Percentiles rank a stretch among this genome's conserved stretches.
Conservation (phyloP, 2,329 filamentous ascomycete genomes). For the Trichoderma sp. region DNA sequence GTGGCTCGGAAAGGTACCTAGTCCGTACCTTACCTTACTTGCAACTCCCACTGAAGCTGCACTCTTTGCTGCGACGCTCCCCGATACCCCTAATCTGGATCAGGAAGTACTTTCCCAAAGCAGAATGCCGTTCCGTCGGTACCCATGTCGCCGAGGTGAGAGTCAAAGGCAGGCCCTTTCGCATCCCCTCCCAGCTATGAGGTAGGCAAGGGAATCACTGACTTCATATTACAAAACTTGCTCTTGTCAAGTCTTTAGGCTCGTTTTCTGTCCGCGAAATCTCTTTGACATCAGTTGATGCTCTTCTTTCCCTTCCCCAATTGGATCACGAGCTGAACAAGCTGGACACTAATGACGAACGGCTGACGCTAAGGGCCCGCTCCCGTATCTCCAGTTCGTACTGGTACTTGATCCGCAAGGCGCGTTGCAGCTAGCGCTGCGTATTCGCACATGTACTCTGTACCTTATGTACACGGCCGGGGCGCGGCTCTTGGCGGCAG, state of each 20-base stretch:
- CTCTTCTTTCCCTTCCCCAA: too few relatives aligned
- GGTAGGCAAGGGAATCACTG: too few relatives aligned
- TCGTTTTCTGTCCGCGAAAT: not conserved
- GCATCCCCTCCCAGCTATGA: too few relatives aligned
- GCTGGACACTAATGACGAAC: constrained; percentile 15
- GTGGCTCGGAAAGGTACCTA: not conserved
- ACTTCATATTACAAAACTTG: not conserved
- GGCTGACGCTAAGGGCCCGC: constrained; percentile 16
- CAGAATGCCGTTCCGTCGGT: not conserved
- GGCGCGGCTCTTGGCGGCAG: constrained; percentile 10
- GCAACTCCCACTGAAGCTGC: not conserved
- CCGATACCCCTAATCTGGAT: constrained; percentile 19
- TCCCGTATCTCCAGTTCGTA: constrained; percentile 6
- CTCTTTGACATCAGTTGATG: too few relatives aligned
- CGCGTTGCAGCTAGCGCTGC: not conserved
- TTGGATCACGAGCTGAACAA: constrained; percentile 2
- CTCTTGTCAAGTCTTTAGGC: not conserved
- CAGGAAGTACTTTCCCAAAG: constrained; percentile 1
- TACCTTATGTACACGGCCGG: constrained; percentile 1
- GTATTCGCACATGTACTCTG: not conserved
- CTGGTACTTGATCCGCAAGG: not conserved
- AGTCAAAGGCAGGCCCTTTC: not conserved
- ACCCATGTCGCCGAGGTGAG: not conserved
- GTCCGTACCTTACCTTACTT: not conserved
- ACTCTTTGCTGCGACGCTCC: constrained; percentile 7